phyloP scores from a whole-genome alignment of 371 early-diverging fungal genomes.

The Mucor circinelloides region DNA sequence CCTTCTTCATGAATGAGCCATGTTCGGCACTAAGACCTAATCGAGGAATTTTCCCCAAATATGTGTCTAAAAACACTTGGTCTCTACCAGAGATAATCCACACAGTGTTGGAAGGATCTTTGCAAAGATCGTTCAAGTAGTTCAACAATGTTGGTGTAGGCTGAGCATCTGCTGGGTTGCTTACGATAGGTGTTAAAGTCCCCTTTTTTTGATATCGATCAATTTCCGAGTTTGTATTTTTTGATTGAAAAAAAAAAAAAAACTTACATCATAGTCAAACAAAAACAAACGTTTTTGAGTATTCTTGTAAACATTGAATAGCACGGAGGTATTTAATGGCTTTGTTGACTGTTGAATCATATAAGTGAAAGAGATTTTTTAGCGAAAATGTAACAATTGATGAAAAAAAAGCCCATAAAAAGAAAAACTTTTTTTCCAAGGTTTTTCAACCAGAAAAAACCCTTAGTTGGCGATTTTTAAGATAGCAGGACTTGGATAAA shows the following conservation, averaged over 20 bases:
- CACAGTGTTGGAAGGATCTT: slow-evolving; percentile 82
- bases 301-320: slow-evolving; percentile 21
- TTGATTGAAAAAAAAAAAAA: background rate
- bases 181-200: slow-evolving; percentile 80
- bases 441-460: background rate
- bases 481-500: background rate
- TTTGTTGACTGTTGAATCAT: slow-evolving; percentile 12
- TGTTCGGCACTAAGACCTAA: slow-evolving; percentile 71
- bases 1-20: slow-evolving; percentile 88
- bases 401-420: slow-evolving; percentile 1
- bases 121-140: slow-evolving; percentile 63
- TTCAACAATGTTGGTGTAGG: slow-evolving; percentile 71
- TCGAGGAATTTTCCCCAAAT: slow-evolving; percentile 74
- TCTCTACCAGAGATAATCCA: slow-evolving; percentile 93
- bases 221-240: background rate
- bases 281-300: slow-evolving; percentile 25
- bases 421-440: slow-evolving; percentile 7
- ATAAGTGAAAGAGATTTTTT: background rate
- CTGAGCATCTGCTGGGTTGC: slow-evolving; percentile 75
- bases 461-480: slow-evolving; percentile 6
- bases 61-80: slow-evolving; percentile 59
- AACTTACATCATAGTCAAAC: slow-evolving; percentile 31
- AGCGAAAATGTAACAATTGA: background rate
- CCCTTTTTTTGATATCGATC: slow-evolving; percentile 44
- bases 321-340: slow-evolving; percentile 13